Conservation (phyloP, 331 rosid genomes). For the Saraca asoca region DNA sequence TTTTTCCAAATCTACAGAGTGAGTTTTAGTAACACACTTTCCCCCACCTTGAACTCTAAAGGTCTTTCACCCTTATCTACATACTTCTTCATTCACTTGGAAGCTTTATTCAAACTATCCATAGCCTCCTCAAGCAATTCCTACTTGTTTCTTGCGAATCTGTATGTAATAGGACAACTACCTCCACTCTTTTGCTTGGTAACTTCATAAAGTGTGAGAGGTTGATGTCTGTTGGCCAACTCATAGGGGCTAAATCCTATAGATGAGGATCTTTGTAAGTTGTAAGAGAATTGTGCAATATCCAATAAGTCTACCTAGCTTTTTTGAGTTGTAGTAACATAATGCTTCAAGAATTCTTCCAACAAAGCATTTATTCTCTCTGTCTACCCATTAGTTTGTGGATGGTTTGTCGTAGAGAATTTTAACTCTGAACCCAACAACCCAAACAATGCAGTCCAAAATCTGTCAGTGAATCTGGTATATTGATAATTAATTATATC, state of each 20-base stretch:
- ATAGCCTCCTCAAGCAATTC: background rate
- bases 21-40: background rate
- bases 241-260: background rate
- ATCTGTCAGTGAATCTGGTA: background rate
- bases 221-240: background rate
- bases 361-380: background rate
- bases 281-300: background rate
- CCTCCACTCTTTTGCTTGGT: background rate
- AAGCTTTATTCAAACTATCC: background rate
- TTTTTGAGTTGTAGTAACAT: background rate
- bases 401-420: slow-evolving; percentile 1
- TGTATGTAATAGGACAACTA: background rate
- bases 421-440: background rate
- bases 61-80: background rate
- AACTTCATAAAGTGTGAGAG: background rate
- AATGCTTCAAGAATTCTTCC: background rate
- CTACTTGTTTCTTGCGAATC: background rate
- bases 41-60: background rate
- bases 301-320: background rate
- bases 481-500: slow-evolving; percentile 11
- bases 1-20: background rate
- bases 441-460: background rate
- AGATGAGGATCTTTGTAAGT: background rate
- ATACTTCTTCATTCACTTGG: background rate
- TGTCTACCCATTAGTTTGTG: background rate